These are phyloP conservation scores for Rhodotorula sp. DNA, from an alignment of 1,284 basidiomycete genomes.

Conservation along the genomic window DNA sequence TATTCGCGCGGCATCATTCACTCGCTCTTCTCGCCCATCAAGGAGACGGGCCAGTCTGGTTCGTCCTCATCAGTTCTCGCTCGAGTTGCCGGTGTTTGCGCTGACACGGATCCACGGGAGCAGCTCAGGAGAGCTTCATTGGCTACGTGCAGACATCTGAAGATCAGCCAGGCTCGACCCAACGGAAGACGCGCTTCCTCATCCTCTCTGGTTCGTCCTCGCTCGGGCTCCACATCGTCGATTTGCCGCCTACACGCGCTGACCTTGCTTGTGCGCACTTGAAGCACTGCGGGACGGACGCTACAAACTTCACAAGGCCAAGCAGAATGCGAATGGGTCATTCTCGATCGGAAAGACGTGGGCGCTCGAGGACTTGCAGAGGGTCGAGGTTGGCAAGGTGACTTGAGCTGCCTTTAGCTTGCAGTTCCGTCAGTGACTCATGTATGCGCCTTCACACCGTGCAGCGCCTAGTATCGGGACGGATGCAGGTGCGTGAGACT, in stretches of 20 bases:
- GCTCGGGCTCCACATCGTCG: background rate
- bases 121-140: constrained; percentile 71
- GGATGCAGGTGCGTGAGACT: constrained; percentile 2
- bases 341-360: constrained; percentile 99
- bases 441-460: background rate
- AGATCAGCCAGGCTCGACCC: constrained; percentile 54
- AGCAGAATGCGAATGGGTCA: constrained; percentile 87
- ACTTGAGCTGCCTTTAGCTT: background rate
- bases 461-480: constrained; percentile 20
- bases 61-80: background rate
- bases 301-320: constrained; percentile 79
- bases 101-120: background rate
- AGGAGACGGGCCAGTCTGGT: no score
- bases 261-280: background rate
- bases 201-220: constrained; percentile 40
- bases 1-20: constrained; percentile 59
- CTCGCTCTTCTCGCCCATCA: constrained; percentile 70
- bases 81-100: no score
- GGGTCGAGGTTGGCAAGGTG: constrained; percentile 74
- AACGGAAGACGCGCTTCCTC: constrained; percentile 43
- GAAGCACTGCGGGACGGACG: constrained; percentile 25
- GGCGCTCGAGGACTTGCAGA: constrained; percentile 76
- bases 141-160: constrained; percentile 89
- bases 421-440: background rate
- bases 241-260: background rate